Base-by-base conservation (phyloP, 495 filamentous ascomycete genomes). In the Cercophora samala region DNA sequence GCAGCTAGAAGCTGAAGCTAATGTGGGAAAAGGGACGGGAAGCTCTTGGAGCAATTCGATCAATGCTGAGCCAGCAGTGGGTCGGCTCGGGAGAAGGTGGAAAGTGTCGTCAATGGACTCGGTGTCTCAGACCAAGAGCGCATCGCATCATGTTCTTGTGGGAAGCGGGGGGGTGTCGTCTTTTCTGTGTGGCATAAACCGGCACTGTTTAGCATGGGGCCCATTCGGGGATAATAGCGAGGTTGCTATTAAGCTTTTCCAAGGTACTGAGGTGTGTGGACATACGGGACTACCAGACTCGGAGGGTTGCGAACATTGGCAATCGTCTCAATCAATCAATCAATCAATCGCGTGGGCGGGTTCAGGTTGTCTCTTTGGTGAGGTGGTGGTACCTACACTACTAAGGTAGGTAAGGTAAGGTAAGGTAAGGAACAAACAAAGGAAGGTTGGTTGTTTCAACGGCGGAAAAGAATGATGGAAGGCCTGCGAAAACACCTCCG, bases 121-220 rank as follows among this genome's bases (percentile, higher is more conserved):
- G 71, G 66, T 76, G 76, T 78, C 76, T 78, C 74, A 76, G 68
- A 58, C 71, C 74, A 64, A 73, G 69, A 74, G 67, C 69, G 71
- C 72, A 77, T 79, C 76, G 77, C 77, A 79, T 79, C 75, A 74
- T 78, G 69, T 64, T 72, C 72, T 68, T 70, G 62, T 69, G 66
- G 62, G 53, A 64, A 26, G 54, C 55, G 51, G 68, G 66, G 37
- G 37, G 37, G 37, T 9, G 53, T 56, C 42, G 51, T 72, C 53
- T 19, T 69, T n/a, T 70, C 68, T 75, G 60, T 72, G 52, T 19
- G n/a, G 76, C 74, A 76, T 76, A 63, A 76, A 76, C 58, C 66
- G 69, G 32, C 56, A 62, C 58, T 60, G 64, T 70, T 76, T 74
- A 78, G 76, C 76, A 76, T 76, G 68, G 71, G 70, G 51, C 62